A percentile compares a stretch with the other conserved stretches of the same genome.
These are phyloP conservation scores for Talaromyces piceae DNA, from an alignment of 2,329 filamentous ascomycete genomes.

Conservation along the genomic window DNA sequence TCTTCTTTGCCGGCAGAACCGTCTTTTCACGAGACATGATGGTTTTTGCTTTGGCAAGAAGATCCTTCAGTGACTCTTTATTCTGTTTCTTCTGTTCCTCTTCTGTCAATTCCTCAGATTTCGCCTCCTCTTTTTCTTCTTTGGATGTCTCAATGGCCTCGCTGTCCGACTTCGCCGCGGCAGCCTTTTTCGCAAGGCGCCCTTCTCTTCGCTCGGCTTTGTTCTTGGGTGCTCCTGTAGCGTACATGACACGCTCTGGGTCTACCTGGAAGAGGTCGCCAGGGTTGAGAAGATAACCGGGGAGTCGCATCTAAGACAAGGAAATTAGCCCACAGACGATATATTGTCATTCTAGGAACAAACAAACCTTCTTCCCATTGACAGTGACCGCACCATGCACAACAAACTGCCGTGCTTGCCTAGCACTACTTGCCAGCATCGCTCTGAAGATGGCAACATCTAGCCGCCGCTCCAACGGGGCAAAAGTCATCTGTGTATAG, in stretches of 20 bases:
- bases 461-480: slow-evolving; percentile 79
- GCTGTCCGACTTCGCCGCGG: slow-evolving; percentile 20
- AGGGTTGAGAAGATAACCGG: slow-evolving; percentile 89
- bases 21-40: slow-evolving; percentile 49
- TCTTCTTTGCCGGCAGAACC: slow-evolving; percentile 59
- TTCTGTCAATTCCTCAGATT: slow-evolving; percentile 17
- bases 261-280: slow-evolving; percentile 98
- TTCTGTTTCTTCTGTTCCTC: slow-evolving; percentile 31
- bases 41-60: slow-evolving; percentile 53
- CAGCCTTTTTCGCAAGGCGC: slow-evolving; percentile 22
- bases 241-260: slow-evolving; percentile 76
- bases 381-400: slow-evolving; percentile 90
- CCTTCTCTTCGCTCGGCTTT: slow-evolving; percentile 31
- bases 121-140: slow-evolving; percentile 23
- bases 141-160: slow-evolving; percentile 17
- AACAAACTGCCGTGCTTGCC: slow-evolving; percentile 90
- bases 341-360: not conserved
- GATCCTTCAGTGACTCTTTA: slow-evolving; percentile 44
- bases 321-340: slow-evolving; percentile 7
- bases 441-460: slow-evolving; percentile 94
- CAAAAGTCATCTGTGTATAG: slow-evolving; percentile 95
- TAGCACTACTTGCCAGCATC: slow-evolving; percentile 84
- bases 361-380: slow-evolving; percentile 79
- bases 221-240: slow-evolving; percentile 68
- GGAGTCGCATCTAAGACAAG: slow-evolving; percentile 72